Evolutionary conservation across 2,329 filamentous ascomycete genomes (phyloP), one percentile per base, ranked within the genome.

Genomic region (Colletotrichum kahawae): DNA sequence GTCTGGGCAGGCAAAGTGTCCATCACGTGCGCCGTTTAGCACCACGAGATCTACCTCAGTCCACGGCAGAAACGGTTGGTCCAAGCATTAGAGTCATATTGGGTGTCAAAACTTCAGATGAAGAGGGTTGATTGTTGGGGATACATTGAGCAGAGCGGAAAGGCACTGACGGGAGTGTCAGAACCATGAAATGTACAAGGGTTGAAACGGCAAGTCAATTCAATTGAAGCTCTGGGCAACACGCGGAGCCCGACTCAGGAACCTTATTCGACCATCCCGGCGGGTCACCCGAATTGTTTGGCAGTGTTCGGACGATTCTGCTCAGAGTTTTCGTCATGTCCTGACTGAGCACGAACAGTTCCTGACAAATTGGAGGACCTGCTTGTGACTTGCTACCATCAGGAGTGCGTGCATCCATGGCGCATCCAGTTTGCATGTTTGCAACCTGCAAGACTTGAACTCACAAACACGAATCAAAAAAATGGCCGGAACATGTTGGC

Each of bases 221-320:
- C 67, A 54, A 60, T 54, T 21, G 51, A 71, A 74, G 51, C 67
- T 65, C 59, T 64, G 43, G 48, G 34, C 57, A 60, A 14, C 29
- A 18, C 36, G 14, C 60, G 16, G 29, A 62, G n/a, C 24, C 24
- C 62, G 68, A 71, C 60, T 67, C 56, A 57, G n/a, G 38, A 67
- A 74, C 62, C 68, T 66, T 63, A 56, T 62, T 38, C 56, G 27
- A 29, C 48, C 43, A 48, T 60, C 12, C 16, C 34, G 56, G 68
- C 62, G 54, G 68, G 62, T 43, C 62, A 27, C 54, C 29, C 18
- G 29, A 43, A n/a, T 43, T 54, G 31, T 63, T 70, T 66, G 65
- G 43, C 57, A 64, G 33, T 43, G 57, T 70, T 73, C 70, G 66
- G 66, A 73, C 51, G 70, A 73, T 48, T 63, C 21, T 71, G 13